Evolutionary conservation across 768 basidiomycete genomes (phyloP).

Genomic region (Naganishia kalamii): DNA sequence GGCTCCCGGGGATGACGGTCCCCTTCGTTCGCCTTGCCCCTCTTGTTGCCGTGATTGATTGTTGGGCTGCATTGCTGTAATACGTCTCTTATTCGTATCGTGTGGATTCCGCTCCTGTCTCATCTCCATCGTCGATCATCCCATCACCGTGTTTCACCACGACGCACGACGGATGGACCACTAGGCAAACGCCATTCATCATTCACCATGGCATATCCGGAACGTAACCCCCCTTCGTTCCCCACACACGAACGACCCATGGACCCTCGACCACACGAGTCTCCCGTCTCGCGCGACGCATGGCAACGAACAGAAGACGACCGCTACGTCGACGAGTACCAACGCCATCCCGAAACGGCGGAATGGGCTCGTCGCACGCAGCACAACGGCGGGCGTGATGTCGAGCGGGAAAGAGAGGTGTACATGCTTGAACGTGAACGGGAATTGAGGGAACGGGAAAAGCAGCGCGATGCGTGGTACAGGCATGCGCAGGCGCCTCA

Average conservation of each 20-base stretch:
- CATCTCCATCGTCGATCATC: no score
- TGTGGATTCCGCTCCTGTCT: no score
- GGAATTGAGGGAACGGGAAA: background rate
- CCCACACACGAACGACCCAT: no score
- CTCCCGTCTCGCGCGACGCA: no score
- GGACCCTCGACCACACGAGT: no score
- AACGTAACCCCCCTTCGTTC: no score
- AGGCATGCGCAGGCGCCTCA: background rate
- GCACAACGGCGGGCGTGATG: background rate
- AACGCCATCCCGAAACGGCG: background rate
- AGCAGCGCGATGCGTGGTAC: conserved; percentile 1
- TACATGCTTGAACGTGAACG: conserved; percentile 8
- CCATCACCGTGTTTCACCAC: background rate
- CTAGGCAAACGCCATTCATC: background rate
- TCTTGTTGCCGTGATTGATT: no score
- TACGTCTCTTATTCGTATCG: no score
- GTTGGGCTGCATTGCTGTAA: no score
- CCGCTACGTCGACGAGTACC: background rate
- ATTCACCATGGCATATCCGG: no score
- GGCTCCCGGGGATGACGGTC: no score
- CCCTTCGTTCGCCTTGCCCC: no score
- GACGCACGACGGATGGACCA: background rate
- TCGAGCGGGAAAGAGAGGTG: background rate
- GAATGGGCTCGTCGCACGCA: background rate
- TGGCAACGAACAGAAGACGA: background rate